Evolutionary conservation across 805 yeast genomes (phyloP), one percentile per base, ranked within the genome.

Genomic region (Wickerhamiella dianesei): DNA sequence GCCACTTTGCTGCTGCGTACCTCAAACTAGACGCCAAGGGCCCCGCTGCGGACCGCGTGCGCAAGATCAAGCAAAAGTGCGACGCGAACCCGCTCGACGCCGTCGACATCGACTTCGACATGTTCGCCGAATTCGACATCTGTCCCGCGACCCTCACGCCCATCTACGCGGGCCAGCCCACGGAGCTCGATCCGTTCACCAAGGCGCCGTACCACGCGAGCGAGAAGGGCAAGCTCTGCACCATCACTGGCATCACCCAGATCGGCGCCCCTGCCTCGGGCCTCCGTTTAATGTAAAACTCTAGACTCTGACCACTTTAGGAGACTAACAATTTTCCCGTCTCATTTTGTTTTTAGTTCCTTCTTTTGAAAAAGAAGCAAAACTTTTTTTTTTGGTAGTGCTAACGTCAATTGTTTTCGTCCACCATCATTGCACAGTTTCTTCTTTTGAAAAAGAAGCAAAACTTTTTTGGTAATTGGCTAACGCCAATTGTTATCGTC

Each of bases 241-340:
- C 67, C 44, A 78, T 92, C 51, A 82, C 96, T 1, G 64, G 72
- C 44, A 70, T 94, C 51, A 81, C 96, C 3, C 68, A 73, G 46
- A 77, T 92, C 53, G 99, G 98, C 17, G 86, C 89, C 14, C 84
- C 92, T 17, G 92, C 95, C 9, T 81, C 95, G 12, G 97, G 97
- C 19, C 73, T 89, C 59, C 78, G 94, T 53, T 50, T 69, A 39
- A 14, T 39, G n/a, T 39, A 21, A 20, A n/a, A 14, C 9, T 25
- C 12, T n/a, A n/a, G n/a, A n/a, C n/a, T n/a, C n/a, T n/a, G n/a
- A n/a, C n/a, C n/a, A n/a, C n/a, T n/a, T n/a, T n/a, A n/a, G n/a
- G n/a, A n/a, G n/a, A n/a, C n/a, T n/a, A n/a, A n/a, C n/a, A n/a
- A n/a, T n/a, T n/a, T n/a, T n/a, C n/a, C n/a, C n/a, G n/a, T n/a